phyloP scores from a whole-genome alignment of 2,329 filamentous ascomycete genomes.

The Fusarium tanahbumbuense region DNA sequence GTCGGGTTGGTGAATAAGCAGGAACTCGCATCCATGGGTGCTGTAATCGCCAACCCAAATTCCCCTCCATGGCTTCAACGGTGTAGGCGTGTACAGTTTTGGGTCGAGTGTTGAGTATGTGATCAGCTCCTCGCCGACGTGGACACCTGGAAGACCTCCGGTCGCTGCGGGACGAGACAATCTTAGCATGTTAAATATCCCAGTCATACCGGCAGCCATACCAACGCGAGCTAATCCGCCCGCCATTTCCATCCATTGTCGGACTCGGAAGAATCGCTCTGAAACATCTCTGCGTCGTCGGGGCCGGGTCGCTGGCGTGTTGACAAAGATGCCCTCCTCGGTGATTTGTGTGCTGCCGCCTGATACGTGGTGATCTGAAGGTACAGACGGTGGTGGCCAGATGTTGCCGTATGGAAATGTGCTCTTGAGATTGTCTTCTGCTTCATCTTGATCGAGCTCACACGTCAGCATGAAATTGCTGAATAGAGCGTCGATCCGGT shows the following conservation, averaged over 20 bases:
- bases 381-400: slow-evolving; percentile 82
- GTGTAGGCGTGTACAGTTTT: slow-evolving; percentile 81
- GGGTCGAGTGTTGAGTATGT: slow-evolving; percentile 80
- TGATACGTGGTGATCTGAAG: slow-evolving; percentile 66
- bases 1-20: slow-evolving; percentile 81
- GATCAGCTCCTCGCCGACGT: slow-evolving; percentile 65
- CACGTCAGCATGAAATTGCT: slow-evolving; percentile 76
- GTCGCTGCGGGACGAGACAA: slow-evolving; percentile 26
- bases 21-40: slow-evolving; percentile 87
- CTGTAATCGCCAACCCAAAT: slow-evolving; percentile 95
- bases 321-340: slow-evolving; percentile 40
- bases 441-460: slow-evolving; percentile 54
- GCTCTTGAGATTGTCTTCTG: slow-evolving; percentile 46
- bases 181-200: slow-evolving; percentile 32
- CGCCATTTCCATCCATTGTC: slow-evolving; percentile 79
- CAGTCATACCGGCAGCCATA: slow-evolving; percentile 41
- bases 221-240: slow-evolving; percentile 49
- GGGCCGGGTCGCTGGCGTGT: slow-evolving; percentile 55
- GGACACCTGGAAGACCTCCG: slow-evolving; percentile 54
- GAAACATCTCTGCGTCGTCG: slow-evolving; percentile 69
- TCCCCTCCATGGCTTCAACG: slow-evolving; percentile 83
- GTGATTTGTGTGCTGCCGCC: slow-evolving; percentile 44
- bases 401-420: slow-evolving; percentile 64
- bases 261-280: slow-evolving; percentile 77
- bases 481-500: slow-evolving; percentile 63